Evolutionary conservation across 768 basidiomycete genomes (phyloP).

Genomic region (Amanita inopinata): DNA sequence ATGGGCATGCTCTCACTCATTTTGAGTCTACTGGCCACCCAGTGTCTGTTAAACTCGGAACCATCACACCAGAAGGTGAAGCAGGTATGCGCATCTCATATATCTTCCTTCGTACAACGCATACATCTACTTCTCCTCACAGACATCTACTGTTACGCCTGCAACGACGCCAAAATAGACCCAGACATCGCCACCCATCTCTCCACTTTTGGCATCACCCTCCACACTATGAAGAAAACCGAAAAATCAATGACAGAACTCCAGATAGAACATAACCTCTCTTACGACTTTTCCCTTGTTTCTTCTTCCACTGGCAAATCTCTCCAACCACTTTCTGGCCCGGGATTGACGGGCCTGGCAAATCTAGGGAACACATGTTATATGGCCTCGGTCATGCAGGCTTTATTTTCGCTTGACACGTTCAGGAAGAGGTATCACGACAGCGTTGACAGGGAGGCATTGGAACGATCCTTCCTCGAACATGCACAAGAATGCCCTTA

Average conservation of each 20-base stretch:
- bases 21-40: slow-evolving; percentile 64
- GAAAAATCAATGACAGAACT: slow-evolving; percentile 97
- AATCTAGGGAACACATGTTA: slow-evolving; percentile 99
- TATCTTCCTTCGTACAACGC: not conserved
- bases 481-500: slow-evolving; percentile 61
- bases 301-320: slow-evolving; percentile 79
- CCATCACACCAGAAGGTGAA: slow-evolving; percentile 89
- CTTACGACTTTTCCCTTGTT: slow-evolving; percentile 91
- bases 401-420: slow-evolving; percentile 67
- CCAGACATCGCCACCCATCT: slow-evolving; percentile 69
- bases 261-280: slow-evolving; percentile 94
- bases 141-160: slow-evolving; percentile 93
- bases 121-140: not conserved
- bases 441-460: too few relatives aligned
- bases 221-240: slow-evolving; percentile 75
- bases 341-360: slow-evolving; percentile 78
- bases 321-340: slow-evolving; percentile 80
- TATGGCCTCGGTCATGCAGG: slow-evolving; percentile 91
- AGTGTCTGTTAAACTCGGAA: slow-evolving; percentile 88
- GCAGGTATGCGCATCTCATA: slow-evolving; percentile 59
- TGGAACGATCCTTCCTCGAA: slow-evolving; percentile 16
- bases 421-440: slow-evolving; percentile 77
- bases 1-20: slow-evolving; percentile 83
- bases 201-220: slow-evolving; percentile 77
- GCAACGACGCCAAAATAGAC: slow-evolving; percentile 77